Base-by-base conservation (phyloP, 148 eudicot species). In the Euryodendron excelsum region DNA sequence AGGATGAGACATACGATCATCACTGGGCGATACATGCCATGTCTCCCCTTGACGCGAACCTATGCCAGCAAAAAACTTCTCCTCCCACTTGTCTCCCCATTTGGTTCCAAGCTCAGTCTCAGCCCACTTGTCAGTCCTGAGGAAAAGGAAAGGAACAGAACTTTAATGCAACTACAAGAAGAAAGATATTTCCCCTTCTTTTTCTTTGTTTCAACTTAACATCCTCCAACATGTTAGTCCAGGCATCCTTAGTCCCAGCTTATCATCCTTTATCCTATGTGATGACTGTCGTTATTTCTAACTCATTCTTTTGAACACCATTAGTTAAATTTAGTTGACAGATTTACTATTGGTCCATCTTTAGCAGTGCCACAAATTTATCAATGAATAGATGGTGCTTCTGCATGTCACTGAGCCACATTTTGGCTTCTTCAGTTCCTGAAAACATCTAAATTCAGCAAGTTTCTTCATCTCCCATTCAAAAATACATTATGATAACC, bases 51-150 rank as follows among this genome's bases (percentile, higher is more conserved):
- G 99, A n/a, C 99, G 94, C 2, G 99, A 93, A 74, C 99, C 99
- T 78, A 95, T 93, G 80, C 99, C 97, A 44, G 94, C 84, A 83
- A 91, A 93, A 75, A 95, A 95, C 77, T 86, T 95, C 80, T 95
- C 99, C 58, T 95, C 99, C 99, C 99, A 95, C 83, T 95, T 95
- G 83, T 95, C 99, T 80, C 99, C 99, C 99, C 99, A 95, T 87
- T 90, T 93, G 44, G 98, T 95, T 85, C 97, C 99, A 69, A 91
- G 89, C 82, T 93, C 94, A 39, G 99, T 95, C 87, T 95, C 99
- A 27, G 99, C 99, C 99, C 99, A 95, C 85, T 95, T 95, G 80
- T 95, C 99, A 48, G 99, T 95, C 99, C 99, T 95, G 93, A 67
- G 55, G 53, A 72, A 72, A 55, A 39, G 59, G 41, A 78, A 73